Percentiles rank a stretch among this genome's conserved stretches.
Conservation (phyloP, 2,329 filamentous ascomycete species). For the Septoria linicola region DNA sequence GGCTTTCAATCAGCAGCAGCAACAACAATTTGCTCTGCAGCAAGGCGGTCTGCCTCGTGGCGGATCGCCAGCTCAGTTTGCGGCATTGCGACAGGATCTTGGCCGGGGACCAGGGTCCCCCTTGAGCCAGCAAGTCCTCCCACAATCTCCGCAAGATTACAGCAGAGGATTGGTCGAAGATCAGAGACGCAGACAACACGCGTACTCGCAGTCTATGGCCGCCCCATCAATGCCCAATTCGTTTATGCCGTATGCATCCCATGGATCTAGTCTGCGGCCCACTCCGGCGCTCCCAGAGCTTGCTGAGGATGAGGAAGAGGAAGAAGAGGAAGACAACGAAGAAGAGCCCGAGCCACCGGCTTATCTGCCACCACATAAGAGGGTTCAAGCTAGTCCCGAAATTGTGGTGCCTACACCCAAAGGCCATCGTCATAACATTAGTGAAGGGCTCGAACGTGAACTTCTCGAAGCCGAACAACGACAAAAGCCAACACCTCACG, state of each 20-base stretch:
- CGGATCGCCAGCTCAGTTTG: conserved; percentile 47
- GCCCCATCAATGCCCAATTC: conserved; percentile 25
- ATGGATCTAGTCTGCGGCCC: conserved; percentile 44
- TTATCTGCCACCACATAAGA: conserved; percentile 36
- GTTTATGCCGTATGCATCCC: conserved; percentile 32
- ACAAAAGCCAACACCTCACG: conserved; percentile 29
- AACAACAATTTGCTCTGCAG: conserved; percentile 23
- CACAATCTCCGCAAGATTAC: conserved; percentile 34
- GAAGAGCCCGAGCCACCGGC: conserved; percentile 25
- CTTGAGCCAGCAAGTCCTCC: conserved; percentile 43
- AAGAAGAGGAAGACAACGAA: conserved; percentile 33
- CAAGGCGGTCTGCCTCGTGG: conserved; percentile 39
- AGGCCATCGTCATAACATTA: conserved; percentile 69
- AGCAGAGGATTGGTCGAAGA: conserved; percentile 47
- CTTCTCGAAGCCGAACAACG: conserved; percentile 85
- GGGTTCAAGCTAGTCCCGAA: conserved; percentile 41
- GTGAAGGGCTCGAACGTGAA: conserved; percentile 75
- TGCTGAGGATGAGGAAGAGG: conserved; percentile 70
- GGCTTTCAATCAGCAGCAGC: conserved; percentile 39
- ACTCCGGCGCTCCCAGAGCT: conserved; percentile 63
- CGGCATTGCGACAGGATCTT: conserved; percentile 35
- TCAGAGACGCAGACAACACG: conserved; percentile 47
- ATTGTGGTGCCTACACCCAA: conserved; percentile 62
- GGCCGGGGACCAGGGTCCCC: conserved; percentile 59
- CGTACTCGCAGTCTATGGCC: conserved; percentile 40